Evolutionary conservation across 2,329 filamentous ascomycete genomes (phyloP), one percentile per base, ranked within the genome.

Genomic region (Fusarium ambrosium): DNA sequence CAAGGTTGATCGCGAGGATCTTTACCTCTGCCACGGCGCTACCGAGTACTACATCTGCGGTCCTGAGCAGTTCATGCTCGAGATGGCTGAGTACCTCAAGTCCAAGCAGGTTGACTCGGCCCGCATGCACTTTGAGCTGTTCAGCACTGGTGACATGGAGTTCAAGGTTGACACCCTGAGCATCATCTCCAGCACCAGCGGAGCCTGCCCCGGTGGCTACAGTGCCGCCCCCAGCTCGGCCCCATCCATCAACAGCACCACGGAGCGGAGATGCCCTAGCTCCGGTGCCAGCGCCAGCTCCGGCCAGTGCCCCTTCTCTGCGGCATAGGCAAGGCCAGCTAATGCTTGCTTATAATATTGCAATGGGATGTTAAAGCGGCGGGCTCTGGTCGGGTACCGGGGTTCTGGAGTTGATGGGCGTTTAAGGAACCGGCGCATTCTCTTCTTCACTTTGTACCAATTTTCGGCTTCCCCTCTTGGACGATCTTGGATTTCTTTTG

Each of bases 31-130:
- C 63, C 84, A 87, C 72, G 80, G 82, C 39, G 82, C 84, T 14
- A 83, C 88, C 5, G 87, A 89, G 80, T 90, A 89, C 76, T 89
- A 83, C 73, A 84, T 90, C 60, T 90, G 88, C 70, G 88, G 88
- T 0, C 87, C 88, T 0, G 87, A 89, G 80, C 83, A 85, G 69
- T 89, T 90, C 73, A 89, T 89, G 87, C 73, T 84, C 3, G 87
- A 89, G 76, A 86, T 88, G 80, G 82, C 83, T 3, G 80, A 82
- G 62, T 86, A 84, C 56, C 80, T 89, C 60, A 80, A 82, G 64
- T 73, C 80, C 13, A 81, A 85, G 62, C 83, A 85, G 34, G 83
- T 88, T 3, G 78, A 79, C 20, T 69, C 80, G 4, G 66, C 73
- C 18, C 82, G 85, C 48, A 81, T 88, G 76, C 84, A 86, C 70